Evolutionary conservation across 805 yeast genomes (phyloP), one percentile per base, ranked within the genome.

Genomic region (Groenewaldozyma salmanticensis): DNA sequence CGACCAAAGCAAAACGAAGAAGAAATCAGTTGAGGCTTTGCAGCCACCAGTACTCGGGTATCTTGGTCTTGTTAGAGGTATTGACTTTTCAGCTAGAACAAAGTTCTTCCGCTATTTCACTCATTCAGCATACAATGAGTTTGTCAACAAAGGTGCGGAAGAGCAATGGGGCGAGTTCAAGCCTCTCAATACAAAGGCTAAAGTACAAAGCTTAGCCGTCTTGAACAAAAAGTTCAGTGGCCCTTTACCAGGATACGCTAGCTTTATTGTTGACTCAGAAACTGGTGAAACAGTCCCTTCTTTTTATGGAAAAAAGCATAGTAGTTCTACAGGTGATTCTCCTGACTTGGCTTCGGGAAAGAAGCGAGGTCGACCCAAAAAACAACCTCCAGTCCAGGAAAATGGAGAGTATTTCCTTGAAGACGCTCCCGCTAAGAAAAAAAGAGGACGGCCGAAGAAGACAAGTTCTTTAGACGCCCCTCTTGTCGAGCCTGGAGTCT

Each of bases 71-170:
- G 68, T 80, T 0, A 68, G 81, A 46, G 77, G 79, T 15, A 74
- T 75, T 44, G 94, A 83, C 53, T 77, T 76, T 49, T 77, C 75
- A 44, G 94, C 94, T 0, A 77, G 86, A 48, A 67, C 71, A 43
- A 81, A 83, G 52, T 82, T 76, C 49, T 83, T 74, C 58, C 66
- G 94, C 32, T 77, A 81, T 50, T 67, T 77, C 46, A 66, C 78
- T 0, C 67, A 68, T 35, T 54, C 60, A 3, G 61, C 66, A 34
- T 70, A 66, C 42, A 43, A 61, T 15, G 53, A 50, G 17, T 54
- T 64, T 13, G 55, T 64, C 0, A 60, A 60, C 18, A 47, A 51
- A 13, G 47, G 53, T 2, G 38, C 42, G 1, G 55, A 53, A 18
- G 46, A 49, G 4, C 24, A 42, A 3, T 61, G 68, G 50, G 63